These are phyloP conservation scores for Lonicera japonica DNA, from an alignment of 129 eudicot genomes.

Conservation along the genomic window DNA sequence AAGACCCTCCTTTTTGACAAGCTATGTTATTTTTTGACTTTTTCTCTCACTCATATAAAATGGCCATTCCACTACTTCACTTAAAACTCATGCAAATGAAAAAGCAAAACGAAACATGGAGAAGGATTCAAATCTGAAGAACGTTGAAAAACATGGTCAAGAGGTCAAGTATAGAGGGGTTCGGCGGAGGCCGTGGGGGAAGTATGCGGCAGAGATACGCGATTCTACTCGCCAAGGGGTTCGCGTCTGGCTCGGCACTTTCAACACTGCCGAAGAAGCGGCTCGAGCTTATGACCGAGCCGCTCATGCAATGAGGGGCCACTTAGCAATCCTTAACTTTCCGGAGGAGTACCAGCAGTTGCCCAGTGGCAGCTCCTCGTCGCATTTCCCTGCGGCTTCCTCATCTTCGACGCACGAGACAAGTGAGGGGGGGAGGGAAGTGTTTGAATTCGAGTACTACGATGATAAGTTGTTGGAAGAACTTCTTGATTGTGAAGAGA, in stretches of 20 bases:
- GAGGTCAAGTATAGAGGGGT: constrained; percentile 52
- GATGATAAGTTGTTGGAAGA: constrained; percentile 51
- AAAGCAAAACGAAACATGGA: background rate
- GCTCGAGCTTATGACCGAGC: constrained; percentile 56
- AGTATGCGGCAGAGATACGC: constrained; percentile 57
- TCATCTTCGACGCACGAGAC: constrained; percentile 1
- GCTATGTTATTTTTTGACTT: background rate
- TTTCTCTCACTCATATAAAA: background rate
- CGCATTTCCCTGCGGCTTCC: constrained; percentile 17
- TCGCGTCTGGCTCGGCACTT: constrained; percentile 58
- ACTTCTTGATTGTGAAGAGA: constrained; percentile 27
- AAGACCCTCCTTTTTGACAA: constrained; percentile 11
- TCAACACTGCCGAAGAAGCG: constrained; percentile 44
- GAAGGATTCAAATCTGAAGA: background rate
- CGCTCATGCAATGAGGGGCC: constrained; percentile 50
- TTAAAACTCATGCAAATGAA: background rate
- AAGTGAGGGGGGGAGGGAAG: constrained; percentile 16
- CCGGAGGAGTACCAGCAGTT: constrained; percentile 40
- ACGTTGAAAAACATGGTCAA: constrained; percentile 5
- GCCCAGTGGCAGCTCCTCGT: constrained; percentile 22
- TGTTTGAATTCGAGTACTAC: constrained; percentile 37
- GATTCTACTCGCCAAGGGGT: constrained; percentile 42
- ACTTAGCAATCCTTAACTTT: constrained; percentile 48
- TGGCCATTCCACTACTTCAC: background rate
- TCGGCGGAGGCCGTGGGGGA: constrained; percentile 53